Conservation (phyloP, 805 yeast genomes). For the Candida boidinii region DNA sequence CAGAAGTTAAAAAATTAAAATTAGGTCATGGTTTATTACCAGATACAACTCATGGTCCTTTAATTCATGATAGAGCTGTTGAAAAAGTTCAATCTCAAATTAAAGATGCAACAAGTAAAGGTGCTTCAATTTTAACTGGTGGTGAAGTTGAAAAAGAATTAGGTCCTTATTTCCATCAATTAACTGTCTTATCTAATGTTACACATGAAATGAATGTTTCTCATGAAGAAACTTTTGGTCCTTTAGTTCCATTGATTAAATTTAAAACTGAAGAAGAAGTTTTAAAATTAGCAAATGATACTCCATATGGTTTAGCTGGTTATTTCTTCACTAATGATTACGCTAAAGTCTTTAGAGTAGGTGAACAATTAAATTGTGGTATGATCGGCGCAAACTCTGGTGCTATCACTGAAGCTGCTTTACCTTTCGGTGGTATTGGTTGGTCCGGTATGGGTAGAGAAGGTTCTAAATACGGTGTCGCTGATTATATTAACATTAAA, state of each 20-base stretch:
- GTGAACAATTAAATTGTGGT: slow-evolving; percentile 65
- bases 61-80: slow-evolving; percentile 56
- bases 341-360: slow-evolving; percentile 45
- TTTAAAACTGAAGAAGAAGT: slow-evolving; percentile 62
- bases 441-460: slow-evolving; percentile 78
- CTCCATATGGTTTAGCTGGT: slow-evolving; percentile 70
- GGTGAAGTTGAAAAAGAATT: slow-evolving; percentile 46
- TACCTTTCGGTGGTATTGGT: slow-evolving; percentile 73
- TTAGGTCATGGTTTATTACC: slow-evolving; percentile 57
- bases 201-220: slow-evolving; percentile 47
- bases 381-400: slow-evolving; percentile 83
- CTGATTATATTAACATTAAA: slow-evolving; percentile 63
- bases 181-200: slow-evolving; percentile 59
- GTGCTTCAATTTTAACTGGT: slow-evolving; percentile 57
- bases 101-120: slow-evolving; percentile 55
- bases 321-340: slow-evolving; percentile 58
- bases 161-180: slow-evolving; percentile 58
- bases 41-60: slow-evolving; percentile 67
- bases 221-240: slow-evolving; percentile 77
- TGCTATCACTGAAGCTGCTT: slow-evolving; percentile 54
- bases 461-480: slow-evolving; percentile 68
- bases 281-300: slow-evolving; percentile 50
- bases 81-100: slow-evolving; percentile 55
- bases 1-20: slow-evolving; percentile 32
- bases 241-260: slow-evolving; percentile 62